Percentiles rank a stretch among this genome's conserved stretches.
These are phyloP conservation scores for Collybia sordida DNA, from an alignment of 768 basidiomycete species.

Conservation along the genomic window DNA sequence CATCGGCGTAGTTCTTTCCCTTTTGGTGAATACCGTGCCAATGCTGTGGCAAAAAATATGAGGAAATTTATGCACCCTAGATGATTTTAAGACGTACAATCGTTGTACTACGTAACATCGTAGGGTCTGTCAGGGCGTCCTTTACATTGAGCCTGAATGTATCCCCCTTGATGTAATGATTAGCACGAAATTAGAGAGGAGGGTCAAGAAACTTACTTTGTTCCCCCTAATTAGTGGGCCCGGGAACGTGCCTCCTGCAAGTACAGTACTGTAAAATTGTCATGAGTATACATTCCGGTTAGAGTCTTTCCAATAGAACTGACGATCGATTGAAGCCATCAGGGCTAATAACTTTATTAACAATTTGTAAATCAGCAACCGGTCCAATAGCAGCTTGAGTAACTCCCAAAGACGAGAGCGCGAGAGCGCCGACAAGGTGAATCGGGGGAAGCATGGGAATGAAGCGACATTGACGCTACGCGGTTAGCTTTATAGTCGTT, in stretches of 20 bases:
- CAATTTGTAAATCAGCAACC: conserved; percentile 30
- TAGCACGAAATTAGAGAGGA: conserved; percentile 13
- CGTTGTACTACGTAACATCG: conserved; percentile 21
- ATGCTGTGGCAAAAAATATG: conserved; percentile 14
- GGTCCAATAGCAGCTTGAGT: conserved; percentile 1
- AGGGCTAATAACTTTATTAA: conserved; percentile 42
- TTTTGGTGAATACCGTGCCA: conserved; percentile 50
- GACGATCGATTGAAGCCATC: conserved; percentile 46
- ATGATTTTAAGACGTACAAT: conserved; percentile 16
- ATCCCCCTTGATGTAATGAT: conserved; percentile 13
- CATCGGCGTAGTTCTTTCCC: conserved; percentile 30
- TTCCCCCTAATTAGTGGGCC: conserved; percentile 22
- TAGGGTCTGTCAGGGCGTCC: conserved; percentile 17
- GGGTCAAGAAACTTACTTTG: conserved; percentile 16
- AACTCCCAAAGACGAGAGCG: background rate
- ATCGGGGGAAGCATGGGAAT: too few species aligned
- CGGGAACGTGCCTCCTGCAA: conserved; percentile 25
- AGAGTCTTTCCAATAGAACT: conserved; percentile 15
- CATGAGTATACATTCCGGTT: too few species aligned
- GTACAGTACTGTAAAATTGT: conserved; percentile 16
- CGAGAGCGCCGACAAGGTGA: background rate
- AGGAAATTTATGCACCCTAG: background rate
- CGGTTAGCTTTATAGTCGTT: too few species aligned
- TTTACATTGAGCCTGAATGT: conserved; percentile 22
- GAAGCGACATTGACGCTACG: too few species aligned